Evolutionary conservation across 2,329 filamentous ascomycete species (phyloP).

Genomic region (Xylaria sp.): DNA sequence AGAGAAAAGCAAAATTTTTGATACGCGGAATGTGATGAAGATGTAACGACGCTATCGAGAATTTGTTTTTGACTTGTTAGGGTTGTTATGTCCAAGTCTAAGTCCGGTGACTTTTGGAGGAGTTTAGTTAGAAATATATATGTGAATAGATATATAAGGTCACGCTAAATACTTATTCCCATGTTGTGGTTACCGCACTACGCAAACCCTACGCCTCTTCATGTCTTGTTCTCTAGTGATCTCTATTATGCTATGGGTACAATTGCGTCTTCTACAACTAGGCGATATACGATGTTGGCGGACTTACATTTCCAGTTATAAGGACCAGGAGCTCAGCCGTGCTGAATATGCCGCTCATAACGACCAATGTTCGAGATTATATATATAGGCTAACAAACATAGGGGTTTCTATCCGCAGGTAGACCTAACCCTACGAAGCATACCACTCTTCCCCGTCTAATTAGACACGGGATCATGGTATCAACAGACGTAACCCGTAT

Average conservation of each 20-base stretch:
- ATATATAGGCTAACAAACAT: too few species aligned
- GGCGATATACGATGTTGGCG: too few species aligned
- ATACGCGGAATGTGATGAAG: constrained; percentile 29
- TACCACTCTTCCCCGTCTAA: background rate
- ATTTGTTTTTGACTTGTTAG: constrained; percentile 20
- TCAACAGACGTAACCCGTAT: background rate
- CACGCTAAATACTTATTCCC: background rate
- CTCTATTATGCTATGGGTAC: too few species aligned
- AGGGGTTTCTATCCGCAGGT: background rate
- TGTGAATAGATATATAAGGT: background rate
- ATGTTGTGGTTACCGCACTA: background rate
- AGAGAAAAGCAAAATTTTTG: constrained; percentile 15
- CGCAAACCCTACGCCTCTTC: background rate
- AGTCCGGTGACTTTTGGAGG: background rate
- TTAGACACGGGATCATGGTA: background rate
- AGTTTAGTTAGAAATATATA: constrained; percentile 8
- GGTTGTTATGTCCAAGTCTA: constrained; percentile 15
- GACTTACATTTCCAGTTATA: background rate
- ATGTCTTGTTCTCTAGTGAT: background rate
- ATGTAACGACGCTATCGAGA: constrained; percentile 32
- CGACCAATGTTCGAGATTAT: too few species aligned
- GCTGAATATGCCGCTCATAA: too few species aligned
- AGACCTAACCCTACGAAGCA: background rate
- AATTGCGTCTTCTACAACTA: background rate
- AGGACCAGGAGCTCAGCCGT: too few species aligned